A percentile compares a stretch with the other conserved stretches of the same genome.
These are phyloP conservation scores for Cercospora sojina DNA, from an alignment of 2,329 filamentous ascomycete genomes.

Conservation along the genomic window DNA sequence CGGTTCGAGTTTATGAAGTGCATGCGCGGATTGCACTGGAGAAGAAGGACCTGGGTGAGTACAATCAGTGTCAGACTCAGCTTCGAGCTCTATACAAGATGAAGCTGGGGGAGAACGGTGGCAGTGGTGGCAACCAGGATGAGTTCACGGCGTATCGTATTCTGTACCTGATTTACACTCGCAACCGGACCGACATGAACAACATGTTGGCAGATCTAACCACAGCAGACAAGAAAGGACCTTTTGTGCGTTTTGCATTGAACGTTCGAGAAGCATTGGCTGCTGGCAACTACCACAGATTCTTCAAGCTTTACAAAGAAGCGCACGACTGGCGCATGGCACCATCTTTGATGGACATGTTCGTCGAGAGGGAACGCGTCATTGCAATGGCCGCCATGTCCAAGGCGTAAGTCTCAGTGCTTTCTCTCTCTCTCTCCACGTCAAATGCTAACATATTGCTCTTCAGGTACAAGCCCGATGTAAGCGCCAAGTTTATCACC, in stretches of 20 bases:
- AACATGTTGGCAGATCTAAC: constrained; percentile 99
- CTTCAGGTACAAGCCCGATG: constrained; percentile 82
- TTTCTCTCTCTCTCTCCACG: not conserved
- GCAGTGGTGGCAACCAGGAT: constrained; percentile 73
- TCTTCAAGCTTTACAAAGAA: constrained; percentile 93
- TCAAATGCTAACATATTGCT: constrained; percentile 46
- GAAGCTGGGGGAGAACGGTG: constrained; percentile 73
- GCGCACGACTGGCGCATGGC: constrained; percentile 74
- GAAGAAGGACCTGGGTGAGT: constrained; percentile 99
- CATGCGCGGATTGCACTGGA: constrained; percentile 96
- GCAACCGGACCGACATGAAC: constrained; percentile 97
- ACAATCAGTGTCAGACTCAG: constrained; percentile 99
- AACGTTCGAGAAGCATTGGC: constrained; percentile 88
- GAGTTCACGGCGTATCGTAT: constrained; percentile 99
- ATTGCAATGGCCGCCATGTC: constrained; percentile 88
- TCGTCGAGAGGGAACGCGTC: constrained; percentile 89
- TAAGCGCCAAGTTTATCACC: constrained; percentile 86
- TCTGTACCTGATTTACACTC: constrained; percentile 98
- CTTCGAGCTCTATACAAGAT: constrained; percentile 85
- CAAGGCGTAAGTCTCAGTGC: constrained; percentile 72
- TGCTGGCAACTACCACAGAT: constrained; percentile 93
- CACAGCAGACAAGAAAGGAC: constrained; percentile 85
- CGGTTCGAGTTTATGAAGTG: constrained; percentile 93
- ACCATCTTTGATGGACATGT: constrained; percentile 98
- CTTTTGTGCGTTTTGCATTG: constrained; percentile 83